A percentile compares a stretch with the other conserved stretches of the same genome.
Evolutionary conservation across 2,329 filamentous ascomycete genomes (phyloP).

Genomic region (Pestalotiopsis sp.): DNA sequence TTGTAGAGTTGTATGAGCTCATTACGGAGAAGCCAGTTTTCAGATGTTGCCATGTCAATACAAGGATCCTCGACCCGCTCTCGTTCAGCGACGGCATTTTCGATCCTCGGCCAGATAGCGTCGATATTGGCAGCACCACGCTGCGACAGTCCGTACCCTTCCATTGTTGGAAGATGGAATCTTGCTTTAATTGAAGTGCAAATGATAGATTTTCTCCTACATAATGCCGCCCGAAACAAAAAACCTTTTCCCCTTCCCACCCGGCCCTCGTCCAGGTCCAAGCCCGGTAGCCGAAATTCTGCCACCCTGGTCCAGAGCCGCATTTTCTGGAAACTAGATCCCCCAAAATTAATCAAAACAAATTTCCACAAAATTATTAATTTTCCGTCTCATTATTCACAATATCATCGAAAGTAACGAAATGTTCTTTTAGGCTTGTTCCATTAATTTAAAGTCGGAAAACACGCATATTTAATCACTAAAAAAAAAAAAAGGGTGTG

Average conservation of each 20-base stretch:
- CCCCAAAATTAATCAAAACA: no score
- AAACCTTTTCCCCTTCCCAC: background rate
- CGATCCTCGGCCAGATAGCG: constrained; percentile 16
- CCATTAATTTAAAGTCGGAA: no score
- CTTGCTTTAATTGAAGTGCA: background rate
- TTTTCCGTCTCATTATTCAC: no score
- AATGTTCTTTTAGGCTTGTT: no score
- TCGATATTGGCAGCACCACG: constrained; percentile 16
- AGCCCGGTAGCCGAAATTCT: background rate
- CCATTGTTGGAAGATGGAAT: background rate
- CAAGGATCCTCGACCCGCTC: background rate
- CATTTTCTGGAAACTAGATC: no score
- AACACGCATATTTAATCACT: no score
- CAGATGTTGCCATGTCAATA: constrained; percentile 17
- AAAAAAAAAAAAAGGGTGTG: no score
- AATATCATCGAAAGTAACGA: no score
- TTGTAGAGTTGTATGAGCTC: constrained; percentile 16
- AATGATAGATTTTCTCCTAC: background rate
- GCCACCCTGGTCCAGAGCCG: background rate
- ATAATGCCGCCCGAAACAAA: background rate
- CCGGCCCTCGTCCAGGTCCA: background rate
- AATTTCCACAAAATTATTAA: no score
- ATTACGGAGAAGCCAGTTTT: constrained; percentile 17
- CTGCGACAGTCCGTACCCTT: constrained; percentile 13
- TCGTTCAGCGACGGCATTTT: constrained; percentile 14